Percentiles rank a stretch among this genome's conserved stretches.
phyloP scores from a whole-genome alignment of 768 basidiomycete species.

The Cyathus striatus region DNA sequence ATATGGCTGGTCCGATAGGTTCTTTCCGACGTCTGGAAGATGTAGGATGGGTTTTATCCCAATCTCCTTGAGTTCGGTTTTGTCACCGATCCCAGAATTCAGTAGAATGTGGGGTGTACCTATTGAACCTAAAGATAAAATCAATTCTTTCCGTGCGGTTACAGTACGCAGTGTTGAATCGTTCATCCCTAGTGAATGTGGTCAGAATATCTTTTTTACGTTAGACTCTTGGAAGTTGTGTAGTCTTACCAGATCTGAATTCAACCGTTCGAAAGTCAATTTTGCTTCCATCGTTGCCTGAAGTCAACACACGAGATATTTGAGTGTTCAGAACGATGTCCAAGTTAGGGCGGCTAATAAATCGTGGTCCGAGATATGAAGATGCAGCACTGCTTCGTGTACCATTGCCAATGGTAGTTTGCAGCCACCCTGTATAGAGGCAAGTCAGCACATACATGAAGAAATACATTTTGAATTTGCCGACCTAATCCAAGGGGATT shows the following conservation, averaged over 20 bases:
- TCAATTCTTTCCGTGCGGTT: conserved; percentile 20
- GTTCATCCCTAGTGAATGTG: not conserved
- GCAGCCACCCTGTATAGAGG: conserved; percentile 17
- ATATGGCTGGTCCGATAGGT: conserved; percentile 20
- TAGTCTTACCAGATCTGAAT: conserved; percentile 5
- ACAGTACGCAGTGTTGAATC: not conserved
- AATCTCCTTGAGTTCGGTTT: conserved; percentile 5
- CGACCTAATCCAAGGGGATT: conserved; percentile 14
- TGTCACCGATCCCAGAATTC: conserved; percentile 22
- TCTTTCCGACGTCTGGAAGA: conserved; percentile 22
- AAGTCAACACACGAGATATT: conserved; percentile 18
- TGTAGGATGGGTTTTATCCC: conserved; percentile 14
- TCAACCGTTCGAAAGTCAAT: conserved; percentile 15
- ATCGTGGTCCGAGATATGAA: conserved; percentile 23
- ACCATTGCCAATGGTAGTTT: conserved; percentile 21
- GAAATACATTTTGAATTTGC: not conserved
- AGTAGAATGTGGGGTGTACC: conserved; percentile 21
- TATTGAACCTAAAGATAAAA: conserved; percentile 24
- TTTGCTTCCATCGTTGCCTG: conserved; percentile 8
- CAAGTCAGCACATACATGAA: conserved; percentile 5
- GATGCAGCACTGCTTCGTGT: conserved; percentile 22
- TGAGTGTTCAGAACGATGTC: conserved; percentile 22
- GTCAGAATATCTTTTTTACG: not conserved
- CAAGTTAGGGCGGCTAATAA: conserved; percentile 20
- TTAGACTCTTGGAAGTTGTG: conserved; percentile 5